phyloP scores from a whole-genome alignment of 768 basidiomycete species.

The Kwoniella sp. region DNA sequence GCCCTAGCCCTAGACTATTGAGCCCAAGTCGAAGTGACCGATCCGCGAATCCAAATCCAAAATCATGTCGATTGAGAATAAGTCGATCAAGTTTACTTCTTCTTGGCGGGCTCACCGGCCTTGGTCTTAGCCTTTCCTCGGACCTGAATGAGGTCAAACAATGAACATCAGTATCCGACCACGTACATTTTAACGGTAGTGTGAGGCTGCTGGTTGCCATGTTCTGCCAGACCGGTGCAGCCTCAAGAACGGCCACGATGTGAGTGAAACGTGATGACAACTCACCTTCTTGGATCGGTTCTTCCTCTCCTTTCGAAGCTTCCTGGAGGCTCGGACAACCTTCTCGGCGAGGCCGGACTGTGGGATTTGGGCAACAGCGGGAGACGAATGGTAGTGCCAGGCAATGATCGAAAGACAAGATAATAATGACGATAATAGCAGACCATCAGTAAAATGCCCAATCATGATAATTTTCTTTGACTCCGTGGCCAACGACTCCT shows the following conservation, averaged over 20 bases:
- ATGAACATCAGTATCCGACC: neutral
- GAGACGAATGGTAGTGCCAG: too few species aligned
- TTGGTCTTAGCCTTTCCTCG: slow-evolving; percentile 95
- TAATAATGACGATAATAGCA: too few species aligned
- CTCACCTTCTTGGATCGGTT: slow-evolving; percentile 98
- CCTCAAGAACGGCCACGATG: neutral
- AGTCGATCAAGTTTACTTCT: slow-evolving; percentile 50
- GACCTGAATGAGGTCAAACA: slow-evolving; percentile 61
- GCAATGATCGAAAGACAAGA: too few species aligned
- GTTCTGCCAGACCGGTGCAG: neutral
- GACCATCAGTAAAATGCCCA: too few species aligned
- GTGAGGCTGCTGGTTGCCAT: neutral
- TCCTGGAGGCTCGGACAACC: slow-evolving; percentile 88
- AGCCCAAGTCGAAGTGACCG: slow-evolving; percentile 6
- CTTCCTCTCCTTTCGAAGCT: slow-evolving; percentile 99
- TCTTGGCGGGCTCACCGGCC: slow-evolving; percentile 62
- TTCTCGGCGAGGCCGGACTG: slow-evolving; percentile 64
- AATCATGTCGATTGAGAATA: neutral
- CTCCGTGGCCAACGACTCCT: neutral
- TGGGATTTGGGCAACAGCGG: neutral
- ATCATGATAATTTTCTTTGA: too few species aligned
- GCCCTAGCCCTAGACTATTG: slow-evolving; percentile 1
- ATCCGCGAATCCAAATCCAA: slow-evolving; percentile 9
- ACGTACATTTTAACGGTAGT: neutral
- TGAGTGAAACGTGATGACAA: slow-evolving; percentile 8